Conservation (phyloP, 1,139 yeast genomes). For the Suhomyces maxii region DNA sequence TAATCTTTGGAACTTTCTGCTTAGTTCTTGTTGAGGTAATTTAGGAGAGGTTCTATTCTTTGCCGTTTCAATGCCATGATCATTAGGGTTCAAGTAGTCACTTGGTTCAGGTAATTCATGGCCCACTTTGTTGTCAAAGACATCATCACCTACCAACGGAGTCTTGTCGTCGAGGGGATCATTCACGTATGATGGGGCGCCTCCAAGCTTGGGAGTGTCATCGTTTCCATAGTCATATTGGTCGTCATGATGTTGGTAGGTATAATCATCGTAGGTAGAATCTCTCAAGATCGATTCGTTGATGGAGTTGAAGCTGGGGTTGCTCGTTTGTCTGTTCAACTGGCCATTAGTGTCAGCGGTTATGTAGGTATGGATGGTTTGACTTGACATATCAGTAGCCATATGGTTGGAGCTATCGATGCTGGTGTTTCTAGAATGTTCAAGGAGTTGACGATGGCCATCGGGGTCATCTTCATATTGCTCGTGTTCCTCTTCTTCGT, state of each 20-base stretch:
- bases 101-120: constrained; percentile 17
- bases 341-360: constrained; percentile 22
- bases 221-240: constrained; percentile 24
- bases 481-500: constrained; percentile 12
- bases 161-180: constrained; percentile 30
- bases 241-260: constrained; percentile 1
- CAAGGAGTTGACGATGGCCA: background rate
- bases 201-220: constrained; percentile 30
- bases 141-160: constrained; percentile 25
- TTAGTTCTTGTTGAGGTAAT: constrained; percentile 39
- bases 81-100: constrained; percentile 6
- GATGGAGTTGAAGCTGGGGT: constrained; percentile 36
- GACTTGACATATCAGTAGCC: constrained; percentile 23
- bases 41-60: constrained; percentile 12
- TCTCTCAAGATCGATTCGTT: constrained; percentile 32
- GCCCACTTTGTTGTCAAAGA: constrained; percentile 14
- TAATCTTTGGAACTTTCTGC: constrained; percentile 40
- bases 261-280: constrained; percentile 13
- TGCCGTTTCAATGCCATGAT: background rate
- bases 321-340: constrained; percentile 12
- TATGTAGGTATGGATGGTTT: constrained; percentile 28
- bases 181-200: constrained; percentile 3
- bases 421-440: background rate
- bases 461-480: constrained; percentile 1
- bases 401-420: constrained; percentile 1